Conservation (phyloP, 2,329 filamentous ascomycete genomes). For the Fusarium xyrophilum region DNA sequence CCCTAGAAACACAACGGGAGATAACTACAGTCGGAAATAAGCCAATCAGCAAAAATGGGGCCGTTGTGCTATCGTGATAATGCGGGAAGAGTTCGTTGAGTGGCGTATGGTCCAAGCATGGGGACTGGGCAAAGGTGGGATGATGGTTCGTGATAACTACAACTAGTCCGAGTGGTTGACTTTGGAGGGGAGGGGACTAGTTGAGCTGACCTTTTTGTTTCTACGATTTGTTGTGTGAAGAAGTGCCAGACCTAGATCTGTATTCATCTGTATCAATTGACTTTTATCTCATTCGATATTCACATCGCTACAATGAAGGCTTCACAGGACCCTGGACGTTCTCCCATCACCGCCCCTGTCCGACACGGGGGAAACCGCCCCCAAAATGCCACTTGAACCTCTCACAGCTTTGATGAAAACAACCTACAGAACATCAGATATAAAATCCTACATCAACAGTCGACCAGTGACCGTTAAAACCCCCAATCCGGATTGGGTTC, state of each 20-base stretch:
- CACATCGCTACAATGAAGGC: background rate
- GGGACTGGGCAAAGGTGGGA: background rate
- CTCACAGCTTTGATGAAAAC: background rate
- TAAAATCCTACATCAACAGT: background rate
- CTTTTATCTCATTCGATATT: background rate
- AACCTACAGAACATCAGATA: background rate
- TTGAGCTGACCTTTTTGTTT: background rate
- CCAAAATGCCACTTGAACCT: background rate
- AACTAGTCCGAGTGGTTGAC: background rate
- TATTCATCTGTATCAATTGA: background rate
- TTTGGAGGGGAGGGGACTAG: background rate
- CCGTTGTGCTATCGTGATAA: background rate
- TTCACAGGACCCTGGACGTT: background rate
- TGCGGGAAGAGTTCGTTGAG: background rate
- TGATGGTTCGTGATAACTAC: background rate
- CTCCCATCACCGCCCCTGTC: background rate
- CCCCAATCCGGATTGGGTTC: background rate
- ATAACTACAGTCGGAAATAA: background rate
- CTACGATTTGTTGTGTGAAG: background rate
- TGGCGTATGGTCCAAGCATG: background rate
- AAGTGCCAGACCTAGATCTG: fast-evolving
- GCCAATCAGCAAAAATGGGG: background rate
- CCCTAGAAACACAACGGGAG: background rate
- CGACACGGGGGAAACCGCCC: background rate
- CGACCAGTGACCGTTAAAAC: background rate